These are phyloP conservation scores for Remersonia thermophila DNA, from an alignment of 2,329 filamentous ascomycete species.

Conservation along the genomic window DNA sequence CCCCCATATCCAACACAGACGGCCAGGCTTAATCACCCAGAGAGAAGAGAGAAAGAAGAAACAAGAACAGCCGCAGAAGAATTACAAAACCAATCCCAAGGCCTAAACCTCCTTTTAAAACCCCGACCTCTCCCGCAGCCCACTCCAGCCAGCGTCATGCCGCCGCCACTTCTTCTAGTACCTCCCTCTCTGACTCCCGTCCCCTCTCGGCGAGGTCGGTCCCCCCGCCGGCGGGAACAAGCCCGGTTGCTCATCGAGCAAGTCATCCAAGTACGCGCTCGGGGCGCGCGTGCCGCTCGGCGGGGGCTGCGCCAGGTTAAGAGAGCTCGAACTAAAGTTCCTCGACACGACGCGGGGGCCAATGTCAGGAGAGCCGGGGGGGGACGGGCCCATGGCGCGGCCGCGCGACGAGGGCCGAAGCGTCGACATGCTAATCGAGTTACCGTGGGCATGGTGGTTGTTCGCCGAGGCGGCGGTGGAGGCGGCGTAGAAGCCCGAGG, in stretches of 20 bases:
- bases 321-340: conserved; percentile 49
- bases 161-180: conserved; percentile 4
- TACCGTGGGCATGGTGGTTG: conserved; percentile 25
- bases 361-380: conserved; percentile 53
- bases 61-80: too few species aligned
- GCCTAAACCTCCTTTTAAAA: too few species aligned
- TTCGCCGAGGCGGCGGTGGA: conserved; percentile 38
- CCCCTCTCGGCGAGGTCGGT: conserved; percentile 2
- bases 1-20: too few species aligned
- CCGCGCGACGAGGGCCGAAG: conserved; percentile 47
- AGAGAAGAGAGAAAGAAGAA: too few species aligned
- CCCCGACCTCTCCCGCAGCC: too few species aligned
- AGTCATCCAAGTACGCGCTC: conserved; percentile 79
- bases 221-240: conserved; percentile 31
- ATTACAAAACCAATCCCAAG: too few species aligned
- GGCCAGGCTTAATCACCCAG: too few species aligned
- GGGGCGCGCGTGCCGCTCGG: conserved; percentile 58
- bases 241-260: conserved; percentile 63
- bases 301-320: conserved; percentile 53
- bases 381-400: conserved; percentile 39
- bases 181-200: conserved; percentile 9
- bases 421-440: conserved; percentile 49
- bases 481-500: conserved; percentile 78
- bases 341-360: conserved; percentile 28
- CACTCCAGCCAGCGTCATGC: too few species aligned